phyloP scores from a whole-genome alignment of 1,139 yeast genomes.

The Geotrichum bryndzae region DNA sequence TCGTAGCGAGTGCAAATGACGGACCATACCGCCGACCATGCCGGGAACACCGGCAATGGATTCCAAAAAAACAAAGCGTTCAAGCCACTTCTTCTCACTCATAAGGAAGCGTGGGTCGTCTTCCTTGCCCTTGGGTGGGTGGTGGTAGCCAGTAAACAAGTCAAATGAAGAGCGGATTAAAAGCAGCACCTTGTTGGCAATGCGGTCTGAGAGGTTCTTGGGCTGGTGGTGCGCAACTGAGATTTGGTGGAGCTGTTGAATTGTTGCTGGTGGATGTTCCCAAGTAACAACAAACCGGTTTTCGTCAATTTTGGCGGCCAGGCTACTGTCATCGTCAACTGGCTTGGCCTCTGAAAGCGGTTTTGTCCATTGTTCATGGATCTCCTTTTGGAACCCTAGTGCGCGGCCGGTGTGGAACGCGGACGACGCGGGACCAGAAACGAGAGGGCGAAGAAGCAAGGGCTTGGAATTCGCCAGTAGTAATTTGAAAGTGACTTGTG shows the following conservation, averaged over 20 bases:
- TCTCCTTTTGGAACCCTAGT: slow-evolving; percentile 4
- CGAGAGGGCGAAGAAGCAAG: background rate
- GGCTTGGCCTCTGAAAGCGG: slow-evolving; percentile 11
- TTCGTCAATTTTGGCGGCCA: slow-evolving; percentile 3
- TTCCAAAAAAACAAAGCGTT: slow-evolving; percentile 63
- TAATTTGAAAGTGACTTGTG: background rate
- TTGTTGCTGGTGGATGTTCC: slow-evolving; percentile 15
- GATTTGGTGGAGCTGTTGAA: slow-evolving; percentile 28
- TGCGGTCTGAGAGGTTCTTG: slow-evolving; percentile 43
- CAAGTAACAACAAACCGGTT: slow-evolving; percentile 15
- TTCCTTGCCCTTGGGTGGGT: slow-evolving; percentile 39
- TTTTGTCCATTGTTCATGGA: slow-evolving; percentile 14
- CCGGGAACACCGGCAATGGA: slow-evolving; percentile 79
- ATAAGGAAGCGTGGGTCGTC: slow-evolving; percentile 47
- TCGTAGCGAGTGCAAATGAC: slow-evolving; percentile 60
- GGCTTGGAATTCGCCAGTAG: background rate
- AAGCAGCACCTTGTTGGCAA: slow-evolving; percentile 47
- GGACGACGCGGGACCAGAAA: background rate
- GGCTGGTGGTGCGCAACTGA: slow-evolving; percentile 52
- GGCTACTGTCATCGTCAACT: background rate
- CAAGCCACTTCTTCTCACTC: slow-evolving; percentile 63
- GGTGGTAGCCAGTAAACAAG: slow-evolving; percentile 60
- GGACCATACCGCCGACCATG: slow-evolving; percentile 63
- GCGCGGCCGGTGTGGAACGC: background rate
- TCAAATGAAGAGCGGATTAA: slow-evolving; percentile 51